phyloP scores from a whole-genome alignment of 1,139 yeast species.

The Taphrina wiesneri region DNA sequence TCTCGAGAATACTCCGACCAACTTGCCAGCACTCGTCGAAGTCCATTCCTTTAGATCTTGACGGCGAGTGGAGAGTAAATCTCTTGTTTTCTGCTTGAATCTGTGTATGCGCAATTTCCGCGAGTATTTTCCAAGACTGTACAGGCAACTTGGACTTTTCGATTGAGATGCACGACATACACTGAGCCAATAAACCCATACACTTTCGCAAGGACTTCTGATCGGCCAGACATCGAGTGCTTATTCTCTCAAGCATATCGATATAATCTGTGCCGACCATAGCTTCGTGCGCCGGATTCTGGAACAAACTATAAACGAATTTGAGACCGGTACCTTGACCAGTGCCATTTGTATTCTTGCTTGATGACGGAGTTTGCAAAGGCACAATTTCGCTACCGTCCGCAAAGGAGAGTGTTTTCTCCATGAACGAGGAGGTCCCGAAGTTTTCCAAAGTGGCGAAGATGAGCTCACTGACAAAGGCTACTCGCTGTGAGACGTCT shows the following conservation, averaged over 20 bases:
- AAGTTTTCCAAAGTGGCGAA: not conserved
- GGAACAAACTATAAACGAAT: conserved; percentile 4
- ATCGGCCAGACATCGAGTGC: not conserved
- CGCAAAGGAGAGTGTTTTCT: conserved; percentile 4
- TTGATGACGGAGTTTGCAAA: not conserved
- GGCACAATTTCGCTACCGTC: conserved; percentile 6
- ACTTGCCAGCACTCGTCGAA: not conserved
- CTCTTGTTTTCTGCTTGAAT: not conserved
- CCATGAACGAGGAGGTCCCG: conserved; percentile 5
- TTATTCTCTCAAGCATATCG: not conserved
- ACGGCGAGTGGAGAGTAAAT: not conserved
- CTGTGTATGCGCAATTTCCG: not conserved
- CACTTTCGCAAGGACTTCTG: conserved; percentile 10
- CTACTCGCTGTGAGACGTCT: not conserved
- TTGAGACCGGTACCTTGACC: not conserved
- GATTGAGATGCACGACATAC: not conserved
- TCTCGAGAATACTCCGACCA: not conserved
- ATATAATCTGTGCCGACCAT: not conserved
- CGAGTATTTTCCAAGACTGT: conserved; percentile 15
- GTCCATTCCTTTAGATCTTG: not conserved
- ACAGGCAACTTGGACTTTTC: not conserved
- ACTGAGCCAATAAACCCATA: not conserved
- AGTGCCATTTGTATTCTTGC: not conserved
- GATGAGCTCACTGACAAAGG: conserved; percentile 8
- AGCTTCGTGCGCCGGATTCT: not conserved